Conservation (phyloP, 2,329 filamentous ascomycete genomes). For the Pseudogymnoascus sp. region DNA sequence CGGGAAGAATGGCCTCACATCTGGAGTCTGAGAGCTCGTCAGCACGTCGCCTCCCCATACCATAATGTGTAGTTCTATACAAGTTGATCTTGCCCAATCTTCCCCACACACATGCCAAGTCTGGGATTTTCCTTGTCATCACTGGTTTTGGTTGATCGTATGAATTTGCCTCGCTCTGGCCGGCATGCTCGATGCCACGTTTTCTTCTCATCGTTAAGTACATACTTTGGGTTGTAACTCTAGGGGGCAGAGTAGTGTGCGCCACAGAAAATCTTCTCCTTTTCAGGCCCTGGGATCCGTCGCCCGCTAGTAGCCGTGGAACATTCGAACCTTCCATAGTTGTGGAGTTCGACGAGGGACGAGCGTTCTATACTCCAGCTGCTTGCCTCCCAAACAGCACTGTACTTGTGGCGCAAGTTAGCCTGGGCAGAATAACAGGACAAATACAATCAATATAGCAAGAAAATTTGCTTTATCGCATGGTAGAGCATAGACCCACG, state of each 20-base stretch:
- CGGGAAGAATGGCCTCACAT: background rate
- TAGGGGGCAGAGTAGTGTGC: background rate
- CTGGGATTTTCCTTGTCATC: background rate
- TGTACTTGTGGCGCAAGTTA: background rate
- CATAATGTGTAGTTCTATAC: slow-evolving; percentile 23
- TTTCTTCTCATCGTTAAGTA: background rate
- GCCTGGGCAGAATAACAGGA: background rate
- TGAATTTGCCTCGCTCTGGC: background rate
- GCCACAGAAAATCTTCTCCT: background rate
- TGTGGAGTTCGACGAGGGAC: background rate
- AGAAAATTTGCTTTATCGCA: background rate
- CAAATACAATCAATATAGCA: background rate
- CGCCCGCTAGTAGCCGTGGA: background rate
- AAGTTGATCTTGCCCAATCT: slow-evolving; percentile 36
- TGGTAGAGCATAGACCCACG: background rate
- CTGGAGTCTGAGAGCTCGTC: background rate
- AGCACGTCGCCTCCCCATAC: background rate
- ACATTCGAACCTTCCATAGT: background rate
- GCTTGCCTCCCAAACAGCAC: background rate
- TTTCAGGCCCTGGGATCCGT: background rate
- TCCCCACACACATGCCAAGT: slow-evolving; percentile 20
- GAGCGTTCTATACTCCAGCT: background rate
- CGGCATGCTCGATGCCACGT: background rate
- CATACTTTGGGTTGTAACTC: background rate
- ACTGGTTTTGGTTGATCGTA: background rate